Base-by-base conservation (phyloP, 345 rosid species). In the Salix viminalis region DNA sequence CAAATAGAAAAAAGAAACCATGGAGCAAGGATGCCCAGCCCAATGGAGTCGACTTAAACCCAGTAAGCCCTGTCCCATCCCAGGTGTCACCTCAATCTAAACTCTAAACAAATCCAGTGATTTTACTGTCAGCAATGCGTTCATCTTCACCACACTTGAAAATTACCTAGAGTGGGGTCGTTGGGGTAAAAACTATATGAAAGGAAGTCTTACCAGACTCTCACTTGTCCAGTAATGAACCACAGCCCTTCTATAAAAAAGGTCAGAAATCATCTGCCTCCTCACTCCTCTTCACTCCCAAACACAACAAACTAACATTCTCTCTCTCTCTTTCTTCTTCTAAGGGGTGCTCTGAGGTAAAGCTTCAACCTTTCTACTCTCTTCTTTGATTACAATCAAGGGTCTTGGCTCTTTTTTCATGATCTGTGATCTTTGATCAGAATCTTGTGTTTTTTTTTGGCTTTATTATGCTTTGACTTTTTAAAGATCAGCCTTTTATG, bases 281-380 rank as follows among this genome's bases (percentile, higher is more conserved):
- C 2, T 5, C 52, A 14, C 56, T 32, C 73, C 7, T 19, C 18
- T 28, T 37, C 67, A 12, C 50, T 52, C 50, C 21, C 13, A 11
- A 42, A 21, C 26, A 23, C 44, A 37, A 11, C 54, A 42, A 23
- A 37, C 9, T 7, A 2, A 4, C 50, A 41, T 2, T 1, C 68
- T 2, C 37, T 72, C 69, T 44, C 64, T 30, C 9, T n/a, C 64
- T 65, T 34, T 71, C 71, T 71, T 77, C 16, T 6, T 78, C 8
- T 14, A 16, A 39, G 82, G 82, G 82, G 82, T 54, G 79, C 4
- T 70, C 82, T 75, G 82, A 75, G 82, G 82, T 79, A 37, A 14
- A 8, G n/a, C 58, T 11, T 68, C 16, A 2, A 41, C 23, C 32
- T 69, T 26, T 34, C 37, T 6, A 12, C 13, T 19, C 12, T 4